Evolutionary conservation across 2,329 filamentous ascomycete genomes (phyloP).

Genomic region (Claviceps capensis): DNA sequence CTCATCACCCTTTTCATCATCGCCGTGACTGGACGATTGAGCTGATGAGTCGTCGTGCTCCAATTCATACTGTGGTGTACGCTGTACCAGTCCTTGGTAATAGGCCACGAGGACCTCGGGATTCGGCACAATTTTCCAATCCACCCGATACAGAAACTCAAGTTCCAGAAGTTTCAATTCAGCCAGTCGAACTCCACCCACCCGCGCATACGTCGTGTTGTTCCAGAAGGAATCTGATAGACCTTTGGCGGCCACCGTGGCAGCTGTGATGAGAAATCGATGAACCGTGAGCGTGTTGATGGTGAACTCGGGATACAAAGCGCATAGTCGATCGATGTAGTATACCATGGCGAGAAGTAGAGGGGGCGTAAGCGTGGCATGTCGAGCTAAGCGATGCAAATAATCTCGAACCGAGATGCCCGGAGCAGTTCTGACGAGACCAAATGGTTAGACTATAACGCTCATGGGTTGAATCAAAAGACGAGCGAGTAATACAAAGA

Average conservation of each 20-base stretch:
- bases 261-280: constrained; percentile 89
- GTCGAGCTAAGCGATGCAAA: constrained; percentile 78
- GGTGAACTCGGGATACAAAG: constrained; percentile 85
- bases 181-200: constrained; percentile 80
- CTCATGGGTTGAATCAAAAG: neutral
- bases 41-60: constrained; percentile 23
- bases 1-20: constrained; percentile 4
- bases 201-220: constrained; percentile 87
- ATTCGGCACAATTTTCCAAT: constrained; percentile 95
- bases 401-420: constrained; percentile 94
- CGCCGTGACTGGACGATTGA: neutral
- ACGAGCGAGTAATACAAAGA: neutral
- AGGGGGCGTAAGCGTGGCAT: constrained; percentile 84
- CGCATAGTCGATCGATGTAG: constrained; percentile 91
- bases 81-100: constrained; percentile 71
- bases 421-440: constrained; percentile 40
- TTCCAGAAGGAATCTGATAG: constrained; percentile 97
- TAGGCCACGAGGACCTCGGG: constrained; percentile 90
- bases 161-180: constrained; percentile 86
- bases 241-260: constrained; percentile 90
- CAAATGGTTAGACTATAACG: neutral
- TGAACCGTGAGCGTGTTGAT: constrained; percentile 95
- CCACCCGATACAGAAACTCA: constrained; percentile 81
- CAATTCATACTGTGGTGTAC: constrained; percentile 41
- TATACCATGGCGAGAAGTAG: constrained; percentile 98